Percentiles rank a stretch among this genome's conserved stretches.
These are phyloP conservation scores for Fraxinus nigra DNA, from an alignment of 305 asterid genomes.

Conservation along the genomic window DNA sequence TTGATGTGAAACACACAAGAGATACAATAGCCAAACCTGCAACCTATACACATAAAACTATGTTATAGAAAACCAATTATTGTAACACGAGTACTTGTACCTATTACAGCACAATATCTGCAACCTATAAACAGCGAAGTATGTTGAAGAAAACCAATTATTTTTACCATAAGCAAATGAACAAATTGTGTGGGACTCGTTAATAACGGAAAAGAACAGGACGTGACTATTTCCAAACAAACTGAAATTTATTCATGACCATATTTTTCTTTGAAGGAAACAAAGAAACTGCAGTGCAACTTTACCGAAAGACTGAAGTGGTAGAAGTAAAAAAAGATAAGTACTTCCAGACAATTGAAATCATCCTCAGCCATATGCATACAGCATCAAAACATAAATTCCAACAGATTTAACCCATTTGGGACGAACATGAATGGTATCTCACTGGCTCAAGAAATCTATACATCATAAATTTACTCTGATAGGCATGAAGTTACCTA, in stretches of 20 bases:
- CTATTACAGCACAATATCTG: not conserved
- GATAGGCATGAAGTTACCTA: not conserved
- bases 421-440: not conserved
- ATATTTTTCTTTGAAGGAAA: not conserved
- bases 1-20: constrained; percentile 70
- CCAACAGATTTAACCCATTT: not conserved
- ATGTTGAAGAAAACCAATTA: not conserved
- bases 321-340: not conserved
- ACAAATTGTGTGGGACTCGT: not conserved
- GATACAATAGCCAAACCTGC: constrained; percentile 81
- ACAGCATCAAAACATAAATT: constrained; percentile 2
- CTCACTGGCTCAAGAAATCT: not conserved
- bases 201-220: not conserved
- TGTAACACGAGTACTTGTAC: not conserved
- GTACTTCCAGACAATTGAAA: not conserved
- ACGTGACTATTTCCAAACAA: not conserved
- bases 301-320: not conserved
- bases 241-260: not conserved
- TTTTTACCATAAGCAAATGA: not conserved
- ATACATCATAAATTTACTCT: not conserved
- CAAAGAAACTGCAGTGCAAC: not conserved
- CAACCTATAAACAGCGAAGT: not conserved
- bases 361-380: not conserved
- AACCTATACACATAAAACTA: constrained; percentile 29
- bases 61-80: not conserved